These are phyloP conservation scores for Ashbya aceris DNA, from an alignment of 1,139 yeast species.

Conservation along the genomic window DNA sequence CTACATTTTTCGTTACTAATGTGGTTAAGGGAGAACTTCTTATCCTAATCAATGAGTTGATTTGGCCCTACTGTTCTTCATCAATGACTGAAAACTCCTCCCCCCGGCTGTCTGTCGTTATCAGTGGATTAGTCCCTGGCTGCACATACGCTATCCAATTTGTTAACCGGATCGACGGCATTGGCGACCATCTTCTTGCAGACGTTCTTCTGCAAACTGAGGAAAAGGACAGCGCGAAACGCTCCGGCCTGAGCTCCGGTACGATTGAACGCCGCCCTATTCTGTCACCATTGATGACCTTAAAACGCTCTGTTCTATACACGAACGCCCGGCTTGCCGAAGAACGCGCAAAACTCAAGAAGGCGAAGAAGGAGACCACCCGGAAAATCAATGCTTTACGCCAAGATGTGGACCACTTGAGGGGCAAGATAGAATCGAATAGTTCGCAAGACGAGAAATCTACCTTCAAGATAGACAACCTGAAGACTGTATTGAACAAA, in stretches of 20 bases:
- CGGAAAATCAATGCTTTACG: conserved; percentile 45
- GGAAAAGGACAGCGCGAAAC: conserved; percentile 13
- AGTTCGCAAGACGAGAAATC: conserved; percentile 39
- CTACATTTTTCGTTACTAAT: conserved; percentile 39
- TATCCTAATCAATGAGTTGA: conserved; percentile 49
- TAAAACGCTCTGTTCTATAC: conserved; percentile 54
- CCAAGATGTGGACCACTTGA: conserved; percentile 49
- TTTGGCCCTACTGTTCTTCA: conserved; percentile 48
- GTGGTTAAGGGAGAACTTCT: conserved; percentile 34
- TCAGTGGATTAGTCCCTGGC: conserved; percentile 58
- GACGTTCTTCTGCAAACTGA: conserved; percentile 38
- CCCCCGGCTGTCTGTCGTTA: conserved; percentile 39
- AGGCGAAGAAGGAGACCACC: conserved; percentile 52
- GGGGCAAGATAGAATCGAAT: conserved; percentile 40
- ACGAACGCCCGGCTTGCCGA: conserved; percentile 47
- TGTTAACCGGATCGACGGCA: conserved; percentile 34
- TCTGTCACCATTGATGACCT: conserved; percentile 45
- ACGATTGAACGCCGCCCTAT: conserved; percentile 29
- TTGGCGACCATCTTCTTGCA: conserved; percentile 34
- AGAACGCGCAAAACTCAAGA: conserved; percentile 45
- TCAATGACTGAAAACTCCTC: conserved; percentile 30
- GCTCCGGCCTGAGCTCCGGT: conserved; percentile 17
- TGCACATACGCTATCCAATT: conserved; percentile 62
- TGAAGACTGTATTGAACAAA: conserved; percentile 35
- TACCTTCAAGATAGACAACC: conserved; percentile 36